Base-by-base conservation (phyloP, 257 asterid genomes). In the Solanum okadae region DNA sequence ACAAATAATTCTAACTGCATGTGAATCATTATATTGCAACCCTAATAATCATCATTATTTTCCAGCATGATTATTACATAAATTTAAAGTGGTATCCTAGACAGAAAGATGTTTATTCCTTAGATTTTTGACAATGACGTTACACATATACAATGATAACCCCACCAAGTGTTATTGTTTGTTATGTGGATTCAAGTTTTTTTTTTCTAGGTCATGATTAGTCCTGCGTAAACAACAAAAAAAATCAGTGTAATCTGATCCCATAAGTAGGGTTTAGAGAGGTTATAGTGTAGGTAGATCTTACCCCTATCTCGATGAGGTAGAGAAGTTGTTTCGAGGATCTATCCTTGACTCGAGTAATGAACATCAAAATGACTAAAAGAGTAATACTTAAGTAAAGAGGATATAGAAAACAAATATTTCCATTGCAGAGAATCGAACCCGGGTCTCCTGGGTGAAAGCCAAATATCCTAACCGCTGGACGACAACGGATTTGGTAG, bases 401-500 rank as follows among this genome's bases (percentile, higher is more conserved):
- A 44, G 18, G 18, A 44, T 44, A 46, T 46, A 16, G 8, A 20
- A 22, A 79, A 15, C 5, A 59, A 59, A 59, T 23, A 9, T 5
- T 93, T 94, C 98, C 98, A 89, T 91, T 93, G 95, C 95, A 96
- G 98, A 96, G 98, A 96, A 92, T 94, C 90, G 98, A 94, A 96
- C 97, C 97, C 96, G 97, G 98, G 98, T 95, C 98, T 73, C 96
- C 95, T 93, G 95, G 97, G 97, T 94, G 98, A 94, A 95, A 94
- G 98, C 98, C 96, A 95, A 94, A 94, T 94, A 95, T 96, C 99
- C 99, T 96, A 93, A 95, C 98, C 98, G 93, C 95, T 94, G 95
- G 98, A 94, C 94, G 95, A 94, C 94, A 93, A 87, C 89, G 98
- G 95, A 94, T 9, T 11, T n/a, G 4, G 2, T n/a, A 5, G 0